Evolutionary conservation across 2,329 filamentous ascomycete genomes (phyloP), one percentile per base, ranked within the genome.

Genomic region (Ceratocystis diversiconidia): DNA sequence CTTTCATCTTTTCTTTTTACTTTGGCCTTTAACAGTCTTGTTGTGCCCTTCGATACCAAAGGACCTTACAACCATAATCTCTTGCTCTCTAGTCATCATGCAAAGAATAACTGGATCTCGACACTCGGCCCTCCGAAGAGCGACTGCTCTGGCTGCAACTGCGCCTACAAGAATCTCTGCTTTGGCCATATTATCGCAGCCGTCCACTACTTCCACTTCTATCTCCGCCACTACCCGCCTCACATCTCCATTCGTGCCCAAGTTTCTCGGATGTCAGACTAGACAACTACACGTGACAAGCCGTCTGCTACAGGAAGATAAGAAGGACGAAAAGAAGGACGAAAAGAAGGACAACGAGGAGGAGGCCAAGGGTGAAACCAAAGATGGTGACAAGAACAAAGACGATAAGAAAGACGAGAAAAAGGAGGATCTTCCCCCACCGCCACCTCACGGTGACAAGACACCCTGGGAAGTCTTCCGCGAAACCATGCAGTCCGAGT

Each of bases 381-480:
- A 80, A 62, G 74, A 80, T 30, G 75, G 77, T 62, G 73, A 60
- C 17, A 60, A 77, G 62, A 72, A 76, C 6, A 75, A 79, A 50
- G 72, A 71, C 12, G 73, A 76, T 57, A 75, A 80, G 60, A 77
- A 82, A 57, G 77, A 81, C 62, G 77, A 81, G 66, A 78, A 84
- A 71, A 78, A 84, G 69, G 84, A 89, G 71, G 84, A 90, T 68
- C 76, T 84, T 32, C 87, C 92, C 12, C 90, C 92, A 25, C 92
- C 92, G 15, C 92, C 94, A n/a, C 92, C 92, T 22, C 94, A 99
- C 73, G 94, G 94, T 68, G 91, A 96, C 78, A 99, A 99, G 80
- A 94, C 92, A 2, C 94, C 94, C 64, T 97, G 94, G 92, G 90
- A 97, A 75, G 94, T 99, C 41, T 99, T 99, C 79, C 90, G 90